A percentile compares a stretch with the other conserved stretches of the same genome.
These are phyloP conservation scores for Cafeteria roenbergensis DNA, from an alignment of 108 stramenopile species.

Conservation along the genomic window DNA sequence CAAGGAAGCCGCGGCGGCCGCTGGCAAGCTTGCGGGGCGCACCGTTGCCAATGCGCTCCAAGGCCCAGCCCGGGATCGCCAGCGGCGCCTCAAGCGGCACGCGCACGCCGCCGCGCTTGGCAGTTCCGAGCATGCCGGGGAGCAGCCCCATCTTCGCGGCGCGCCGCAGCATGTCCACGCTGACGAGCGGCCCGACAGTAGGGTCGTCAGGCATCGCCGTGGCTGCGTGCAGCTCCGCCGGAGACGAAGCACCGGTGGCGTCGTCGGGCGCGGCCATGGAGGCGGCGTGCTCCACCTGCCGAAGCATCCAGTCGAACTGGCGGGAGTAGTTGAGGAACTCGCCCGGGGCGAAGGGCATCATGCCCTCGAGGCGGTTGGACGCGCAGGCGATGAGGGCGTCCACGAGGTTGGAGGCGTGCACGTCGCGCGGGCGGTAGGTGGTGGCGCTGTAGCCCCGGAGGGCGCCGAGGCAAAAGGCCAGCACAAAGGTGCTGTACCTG, in stretches of 20 bases:
- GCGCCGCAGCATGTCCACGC: too few species aligned
- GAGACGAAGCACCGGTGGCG: not conserved
- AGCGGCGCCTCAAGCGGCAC: too few species aligned
- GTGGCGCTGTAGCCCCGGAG: not conserved
- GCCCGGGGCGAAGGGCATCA: not conserved
- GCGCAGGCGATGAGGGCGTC: not conserved
- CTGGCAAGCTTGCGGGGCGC: not conserved
- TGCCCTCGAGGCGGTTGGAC: not conserved
- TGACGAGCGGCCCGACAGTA: too few species aligned
- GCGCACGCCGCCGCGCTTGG: too few species aligned
- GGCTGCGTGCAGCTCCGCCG: too few species aligned
- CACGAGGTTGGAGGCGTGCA: not conserved
- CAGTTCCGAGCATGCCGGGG: not conserved
- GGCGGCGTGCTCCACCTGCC: not conserved
- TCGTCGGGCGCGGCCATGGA: too few species aligned
- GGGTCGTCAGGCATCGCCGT: too few species aligned
- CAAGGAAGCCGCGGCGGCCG: not conserved
- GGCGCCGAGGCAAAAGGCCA: not conserved
- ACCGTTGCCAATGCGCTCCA: not conserved
- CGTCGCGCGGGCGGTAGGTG: not conserved
- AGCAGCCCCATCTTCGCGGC: too few species aligned
- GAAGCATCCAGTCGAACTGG: not conserved
- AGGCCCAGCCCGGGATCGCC: too few species aligned
- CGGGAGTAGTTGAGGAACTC: not conserved
- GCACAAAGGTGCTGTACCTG: not conserved